Evolutionary conservation across 2,329 filamentous ascomycete genomes (phyloP), one percentile per base, ranked within the genome.

Genomic region (Albophoma yamanashiensis): DNA sequence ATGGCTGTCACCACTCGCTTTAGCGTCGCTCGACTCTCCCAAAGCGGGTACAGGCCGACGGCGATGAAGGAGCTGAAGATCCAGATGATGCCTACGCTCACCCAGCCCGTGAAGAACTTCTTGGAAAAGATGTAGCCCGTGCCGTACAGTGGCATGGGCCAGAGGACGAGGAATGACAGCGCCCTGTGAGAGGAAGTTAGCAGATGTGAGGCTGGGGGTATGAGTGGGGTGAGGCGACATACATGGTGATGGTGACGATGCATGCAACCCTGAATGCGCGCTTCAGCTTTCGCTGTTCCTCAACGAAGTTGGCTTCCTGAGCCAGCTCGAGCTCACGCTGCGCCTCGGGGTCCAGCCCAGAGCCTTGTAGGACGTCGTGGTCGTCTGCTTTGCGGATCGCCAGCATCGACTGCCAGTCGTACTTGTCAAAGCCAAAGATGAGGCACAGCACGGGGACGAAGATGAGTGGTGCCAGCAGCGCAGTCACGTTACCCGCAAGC

Each of bases 81-180:
- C 89, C 89, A 92, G 2, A 89, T 73, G 38, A 92, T 87, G 0
- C 86, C 86, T 0, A 89, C 83, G 2, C 83, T 77, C 11, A 89
- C 82, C 88, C 88, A 91, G 12, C 87, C 88, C 0, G 87, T 88
- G 70, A 91, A 92, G 76, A 91, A 92, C 0, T 63, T 36, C 56
- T 73, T 73, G 20, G 70, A 72, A 43, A 74, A 75, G 59, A 96
- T 82, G 70, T 96, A 96, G 0, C 83, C 83, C 0, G 81, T 81
- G 14, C 91, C 92, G 69, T 94, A 96, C 85, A 96, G 86, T 1
- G 92, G 92, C 82, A 96, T 93, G 0, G 92, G 92, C 91, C 92
- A 96, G 20, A 96, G 81, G 2, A 96, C 79, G 0, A 96, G 77
- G 60, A 96, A 78, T 0, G 84, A 80, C 0, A 96, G 62, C 0